Evolutionary conservation across 495 filamentous ascomycete genomes (phyloP), one percentile per base, ranked within the genome.

Genomic region (Talaromyces ruber): DNA sequence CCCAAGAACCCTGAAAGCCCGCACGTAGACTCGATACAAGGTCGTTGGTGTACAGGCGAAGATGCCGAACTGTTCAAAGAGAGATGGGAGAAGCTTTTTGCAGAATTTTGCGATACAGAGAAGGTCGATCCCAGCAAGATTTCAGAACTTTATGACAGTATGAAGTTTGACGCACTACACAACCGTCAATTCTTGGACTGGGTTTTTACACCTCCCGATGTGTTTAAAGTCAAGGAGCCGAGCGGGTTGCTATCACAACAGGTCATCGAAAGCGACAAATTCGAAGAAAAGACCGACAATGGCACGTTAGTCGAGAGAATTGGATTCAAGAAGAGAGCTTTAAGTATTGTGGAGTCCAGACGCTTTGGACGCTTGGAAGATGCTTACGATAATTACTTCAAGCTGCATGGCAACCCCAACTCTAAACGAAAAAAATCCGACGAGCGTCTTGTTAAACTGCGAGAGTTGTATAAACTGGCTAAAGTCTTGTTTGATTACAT

Each of bases 121-220:
- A 98, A 98, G 76, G 90, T 98, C 9, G 94, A 98, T 70, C 94
- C 94, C 0, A 96, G 92, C 78, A 98, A 98, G 77, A 92, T 98
- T 37, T 96, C 91, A 7, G 94, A 98, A 75, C 78, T 98, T 2
- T 98, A 98, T 69, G 94, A 98, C 72, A 97, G 92, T 29, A 97
- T 98, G 93, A 98, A 98, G 71, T 98, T 97, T 66, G 94, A 98
- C 68, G 94, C 95, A 2, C 81, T 98, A 25, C 94, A 98, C 71
- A 98, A 98, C 71, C 86, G 95, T 4, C 90, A 90, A 62, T 98
- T 97, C 63, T 77, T 98, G n/a, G 95, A 98, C 73, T 97, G 93
- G 88, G 89, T 97, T 2, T 98, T 98, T 68, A 96, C 91, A 63
- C 95, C 94, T 2, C 68, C 82, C 74, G 70, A 84, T 71, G 65